Evolutionary conservation across 805 yeast genomes (phyloP), one percentile per base, ranked within the genome.

Genomic region (Candida pini): DNA sequence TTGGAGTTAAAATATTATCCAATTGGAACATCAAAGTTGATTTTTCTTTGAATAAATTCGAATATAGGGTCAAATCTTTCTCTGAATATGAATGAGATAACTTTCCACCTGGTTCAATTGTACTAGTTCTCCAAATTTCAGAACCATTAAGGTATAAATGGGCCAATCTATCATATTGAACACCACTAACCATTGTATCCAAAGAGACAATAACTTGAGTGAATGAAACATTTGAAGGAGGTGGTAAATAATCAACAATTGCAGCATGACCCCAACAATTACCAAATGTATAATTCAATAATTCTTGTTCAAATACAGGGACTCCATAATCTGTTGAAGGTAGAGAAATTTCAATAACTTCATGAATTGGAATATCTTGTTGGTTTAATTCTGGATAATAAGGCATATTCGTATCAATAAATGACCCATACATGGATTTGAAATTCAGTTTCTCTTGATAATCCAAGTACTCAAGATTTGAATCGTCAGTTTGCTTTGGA

Each of bases 101-200:
- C 10, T 49, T 52, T 47, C 79, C 58, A 37, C 71, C 71, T 1
- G 95, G 95, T 57, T 86, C 95, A 12, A 83, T 77, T 3, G 95
- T 87, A 3, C 90, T 80, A 1, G 86, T 78, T 57, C 95, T 72
- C 95, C 95, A 86, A 26, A 86, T 62, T 43, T 83, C 83, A 12
- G 69, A 64, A 21, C 78, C 84, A 38, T 68, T 67, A 21, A 82
- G 56, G 46, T 70, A 79, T 30, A 84, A 63, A 53, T 80, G 81
- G 13, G 78, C 78, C 44, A 80, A 58, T 39, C 87, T 60, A 49
- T 80, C 86, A 45, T 73, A 78, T 51, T 80, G 87, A 10, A 73
- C 68, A 6, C 84, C 84, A 26, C 57, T 61, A 6, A 73, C 76
- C 10, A 68, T 53, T 8, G 78, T 74, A 34, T 72, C 64, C 33